These are phyloP conservation scores for Tubosaeta sp. DNA, from an alignment of 768 basidiomycete species.

Conservation along the genomic window DNA sequence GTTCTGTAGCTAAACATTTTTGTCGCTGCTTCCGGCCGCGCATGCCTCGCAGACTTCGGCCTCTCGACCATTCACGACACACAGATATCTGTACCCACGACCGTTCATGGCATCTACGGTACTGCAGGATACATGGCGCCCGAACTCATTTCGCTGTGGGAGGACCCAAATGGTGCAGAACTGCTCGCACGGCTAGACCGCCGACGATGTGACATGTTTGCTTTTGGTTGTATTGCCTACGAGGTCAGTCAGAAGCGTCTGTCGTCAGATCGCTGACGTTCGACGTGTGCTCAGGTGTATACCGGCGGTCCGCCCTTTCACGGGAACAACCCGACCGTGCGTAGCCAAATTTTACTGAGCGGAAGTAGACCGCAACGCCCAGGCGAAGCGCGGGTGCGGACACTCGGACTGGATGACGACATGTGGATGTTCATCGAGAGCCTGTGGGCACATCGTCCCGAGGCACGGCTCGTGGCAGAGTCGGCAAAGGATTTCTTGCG, in stretches of 20 bases:
- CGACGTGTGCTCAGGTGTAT: slow-evolving; percentile 21
- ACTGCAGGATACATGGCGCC: slow-evolving; percentile 28
- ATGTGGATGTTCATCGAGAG: slow-evolving; percentile 29
- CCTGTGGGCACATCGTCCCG: slow-evolving; percentile 28
- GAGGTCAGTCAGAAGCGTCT: slow-evolving; percentile 24
- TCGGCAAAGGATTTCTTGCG: slow-evolving; percentile 20
- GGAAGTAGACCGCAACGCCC: slow-evolving; percentile 20
- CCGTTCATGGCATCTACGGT: slow-evolving; percentile 12
- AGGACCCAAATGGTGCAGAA: slow-evolving; percentile 6
- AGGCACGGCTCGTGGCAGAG: slow-evolving; percentile 22
- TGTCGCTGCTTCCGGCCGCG: slow-evolving; percentile 19
- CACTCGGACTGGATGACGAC: slow-evolving; percentile 26
- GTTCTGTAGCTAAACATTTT: slow-evolving; percentile 26
- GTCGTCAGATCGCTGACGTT: neutral
- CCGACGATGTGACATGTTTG: slow-evolving; percentile 33
- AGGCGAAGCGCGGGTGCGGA: neutral
- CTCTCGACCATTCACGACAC: slow-evolving; percentile 19
- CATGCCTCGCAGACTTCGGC: slow-evolving; percentile 33
- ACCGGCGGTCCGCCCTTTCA: slow-evolving; percentile 26
- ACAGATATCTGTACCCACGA: slow-evolving; percentile 12
- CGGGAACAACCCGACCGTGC: slow-evolving; percentile 11
- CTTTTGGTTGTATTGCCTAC: slow-evolving; percentile 32
- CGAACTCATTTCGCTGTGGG: slow-evolving; percentile 17
- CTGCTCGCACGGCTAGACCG: slow-evolving; percentile 16
- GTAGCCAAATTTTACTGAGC: slow-evolving; percentile 12